phyloP scores from a whole-genome alignment of 2,329 filamentous ascomycete genomes.

The Talaromyces sp. region DNA sequence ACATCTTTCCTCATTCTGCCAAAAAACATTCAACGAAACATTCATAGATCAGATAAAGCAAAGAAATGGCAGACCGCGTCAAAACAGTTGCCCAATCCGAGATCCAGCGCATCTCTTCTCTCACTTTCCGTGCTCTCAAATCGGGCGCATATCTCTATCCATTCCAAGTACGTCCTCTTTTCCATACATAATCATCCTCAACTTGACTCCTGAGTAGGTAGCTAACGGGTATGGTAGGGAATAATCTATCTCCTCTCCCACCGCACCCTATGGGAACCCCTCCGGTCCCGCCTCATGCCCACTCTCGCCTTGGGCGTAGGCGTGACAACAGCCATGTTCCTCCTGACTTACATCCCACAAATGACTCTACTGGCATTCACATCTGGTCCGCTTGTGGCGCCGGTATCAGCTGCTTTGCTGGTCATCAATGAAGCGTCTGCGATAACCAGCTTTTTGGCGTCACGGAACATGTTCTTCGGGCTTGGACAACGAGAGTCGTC shows the following conservation, averaged over 20 bases:
- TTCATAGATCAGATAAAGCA: not conserved
- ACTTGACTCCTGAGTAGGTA: slow-evolving; percentile 2
- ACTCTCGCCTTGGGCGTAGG: slow-evolving; percentile 68
- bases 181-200: too few relatives aligned
- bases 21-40: not conserved
- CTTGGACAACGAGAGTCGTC: not conserved
- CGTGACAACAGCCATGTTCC: slow-evolving; percentile 78
- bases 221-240: slow-evolving; percentile 37
- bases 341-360: slow-evolving; percentile 82
- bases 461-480: not conserved
- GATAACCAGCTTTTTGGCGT: slow-evolving; percentile 28
- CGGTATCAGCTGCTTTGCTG: slow-evolving; percentile 58
- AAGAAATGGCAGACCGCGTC: slow-evolving; percentile 48
- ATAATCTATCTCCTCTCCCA: slow-evolving; percentile 59
- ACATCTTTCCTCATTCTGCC: too few relatives aligned
- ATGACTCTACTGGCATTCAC: slow-evolving; percentile 77
- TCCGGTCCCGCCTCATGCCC: slow-evolving; percentile 54
- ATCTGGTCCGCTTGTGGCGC: slow-evolving; percentile 66
- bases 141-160: slow-evolving; percentile 85
- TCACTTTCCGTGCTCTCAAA: slow-evolving; percentile 66
- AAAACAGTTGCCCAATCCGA: slow-evolving; percentile 65
- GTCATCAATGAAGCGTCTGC: slow-evolving; percentile 56
- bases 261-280: slow-evolving; percentile 57
- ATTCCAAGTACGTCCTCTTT: slow-evolving; percentile 53
- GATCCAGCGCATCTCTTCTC: slow-evolving; percentile 59